Conservation (phyloP, 768 basidiomycete species). For the Naematelia aurantialba region DNA sequence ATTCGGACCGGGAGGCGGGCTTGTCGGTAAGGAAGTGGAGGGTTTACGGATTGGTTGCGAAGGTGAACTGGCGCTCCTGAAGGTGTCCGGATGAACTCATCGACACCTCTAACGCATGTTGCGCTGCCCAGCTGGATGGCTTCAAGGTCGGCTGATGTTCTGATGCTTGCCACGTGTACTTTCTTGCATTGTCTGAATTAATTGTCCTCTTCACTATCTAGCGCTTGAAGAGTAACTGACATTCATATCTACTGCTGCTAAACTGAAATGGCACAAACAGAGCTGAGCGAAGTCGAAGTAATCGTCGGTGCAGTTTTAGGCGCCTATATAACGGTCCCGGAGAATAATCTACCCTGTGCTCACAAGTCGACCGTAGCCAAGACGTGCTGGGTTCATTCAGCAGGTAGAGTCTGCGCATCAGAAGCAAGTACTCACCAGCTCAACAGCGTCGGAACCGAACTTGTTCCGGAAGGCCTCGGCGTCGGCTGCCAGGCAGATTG, state of each 20-base stretch:
- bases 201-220: too few relatives aligned
- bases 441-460: conserved; percentile 12
- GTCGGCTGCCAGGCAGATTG: conserved; percentile 31
- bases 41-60: conserved; percentile 62
- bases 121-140: too few relatives aligned
- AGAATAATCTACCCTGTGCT: too few relatives aligned
- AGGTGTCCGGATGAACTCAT: neutral
- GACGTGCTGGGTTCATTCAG: neutral
- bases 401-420: neutral
- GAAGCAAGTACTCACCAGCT: neutral
- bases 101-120: too few relatives aligned
- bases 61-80: conserved; percentile 58
- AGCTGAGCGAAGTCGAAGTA: too few relatives aligned
- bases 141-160: neutral
- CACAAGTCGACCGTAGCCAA: neutral
- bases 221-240: too few relatives aligned
- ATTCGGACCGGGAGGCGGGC: conserved; percentile 69
- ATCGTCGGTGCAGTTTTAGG: too few relatives aligned
- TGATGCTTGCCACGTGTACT: too few relatives aligned
- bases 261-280: too few relatives aligned
- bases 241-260: too few relatives aligned
- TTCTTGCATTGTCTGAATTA: too few relatives aligned
- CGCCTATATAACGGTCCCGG: too few relatives aligned
- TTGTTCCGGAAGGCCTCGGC: conserved; percentile 19
- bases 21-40: conserved; percentile 64